Evolutionary conservation across 441 rosid genomes (phyloP).

Genomic region (Corymbia calophylla): DNA sequence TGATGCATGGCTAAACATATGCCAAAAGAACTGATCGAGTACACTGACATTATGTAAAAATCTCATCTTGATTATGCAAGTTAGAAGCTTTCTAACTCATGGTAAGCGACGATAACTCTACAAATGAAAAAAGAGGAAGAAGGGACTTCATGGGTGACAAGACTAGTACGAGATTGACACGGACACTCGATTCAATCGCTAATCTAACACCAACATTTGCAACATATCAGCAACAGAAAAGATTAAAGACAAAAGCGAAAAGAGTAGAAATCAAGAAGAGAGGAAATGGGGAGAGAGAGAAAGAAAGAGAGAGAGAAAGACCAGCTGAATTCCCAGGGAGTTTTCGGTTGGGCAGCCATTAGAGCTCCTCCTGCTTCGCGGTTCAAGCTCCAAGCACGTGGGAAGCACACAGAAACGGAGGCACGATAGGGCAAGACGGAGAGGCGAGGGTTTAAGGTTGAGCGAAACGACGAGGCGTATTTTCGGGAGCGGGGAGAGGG

Average conservation of each 20-base stretch:
- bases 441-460: background rate
- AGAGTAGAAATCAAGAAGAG: background rate
- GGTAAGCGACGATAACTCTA: background rate
- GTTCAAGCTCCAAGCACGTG: background rate
- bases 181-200: background rate
- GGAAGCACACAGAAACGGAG: background rate
- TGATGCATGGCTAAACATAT: background rate
- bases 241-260: background rate
- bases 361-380: background rate
- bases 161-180: background rate
- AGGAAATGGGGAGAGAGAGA: background rate
- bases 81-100: background rate
- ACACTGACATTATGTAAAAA: background rate
- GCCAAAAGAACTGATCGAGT: background rate
- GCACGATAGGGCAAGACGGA: background rate
- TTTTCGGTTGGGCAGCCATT: background rate
- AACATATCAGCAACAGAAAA: background rate
- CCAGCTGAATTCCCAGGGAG: conserved; percentile 54
- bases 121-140: background rate
- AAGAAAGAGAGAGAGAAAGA: background rate
- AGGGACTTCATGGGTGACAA: background rate
- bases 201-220: background rate
- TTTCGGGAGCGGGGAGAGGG: background rate
- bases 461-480: background rate
- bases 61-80: background rate